Percentiles rank a stretch among this genome's conserved stretches.
phyloP scores from a whole-genome alignment of 75 land plant genomes.

The Selaginella moellendorffii region DNA sequence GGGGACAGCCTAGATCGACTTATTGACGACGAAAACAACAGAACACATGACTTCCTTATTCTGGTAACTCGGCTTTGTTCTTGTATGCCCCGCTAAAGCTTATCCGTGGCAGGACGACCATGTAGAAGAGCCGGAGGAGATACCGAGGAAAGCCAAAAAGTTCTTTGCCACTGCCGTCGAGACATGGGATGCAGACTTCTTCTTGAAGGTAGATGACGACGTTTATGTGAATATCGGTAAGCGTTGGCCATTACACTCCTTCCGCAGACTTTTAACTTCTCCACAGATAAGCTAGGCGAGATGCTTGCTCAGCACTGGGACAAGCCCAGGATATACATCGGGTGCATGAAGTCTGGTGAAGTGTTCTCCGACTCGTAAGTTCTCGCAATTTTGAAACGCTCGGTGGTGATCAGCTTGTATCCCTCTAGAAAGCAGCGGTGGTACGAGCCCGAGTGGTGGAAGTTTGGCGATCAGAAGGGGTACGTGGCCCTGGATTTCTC shows the following conservation, averaged over 20 bases:
- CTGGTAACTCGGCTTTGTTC: slow-evolving; percentile 32
- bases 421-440: slow-evolving; percentile 62
- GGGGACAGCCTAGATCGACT: slow-evolving; percentile 68
- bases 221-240: slow-evolving; percentile 68
- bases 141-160: slow-evolving; percentile 42
- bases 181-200: slow-evolving; percentile 87
- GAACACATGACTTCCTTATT: slow-evolving; percentile 57
- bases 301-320: slow-evolving; percentile 56
- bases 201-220: slow-evolving; percentile 69
- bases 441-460: slow-evolving; percentile 99
- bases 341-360: slow-evolving; percentile 99
- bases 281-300: slow-evolving; percentile 51
- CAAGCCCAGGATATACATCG: slow-evolving; percentile 75
- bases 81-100: not conserved
- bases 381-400: not conserved
- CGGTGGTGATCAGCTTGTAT: not conserved
- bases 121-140: slow-evolving; percentile 53
- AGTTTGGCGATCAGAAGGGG: slow-evolving; percentile 95
- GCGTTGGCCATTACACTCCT: not conserved
- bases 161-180: slow-evolving; percentile 60
- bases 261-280: not conserved
- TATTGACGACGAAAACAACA: slow-evolving; percentile 54
- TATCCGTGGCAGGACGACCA: slow-evolving; percentile 46
- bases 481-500: slow-evolving; percentile 20
- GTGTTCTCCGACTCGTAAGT: slow-evolving; percentile 81